Evolutionary conservation across 1,284 basidiomycete species (phyloP).

Genomic region (Austroboletus rostrupii): DNA sequence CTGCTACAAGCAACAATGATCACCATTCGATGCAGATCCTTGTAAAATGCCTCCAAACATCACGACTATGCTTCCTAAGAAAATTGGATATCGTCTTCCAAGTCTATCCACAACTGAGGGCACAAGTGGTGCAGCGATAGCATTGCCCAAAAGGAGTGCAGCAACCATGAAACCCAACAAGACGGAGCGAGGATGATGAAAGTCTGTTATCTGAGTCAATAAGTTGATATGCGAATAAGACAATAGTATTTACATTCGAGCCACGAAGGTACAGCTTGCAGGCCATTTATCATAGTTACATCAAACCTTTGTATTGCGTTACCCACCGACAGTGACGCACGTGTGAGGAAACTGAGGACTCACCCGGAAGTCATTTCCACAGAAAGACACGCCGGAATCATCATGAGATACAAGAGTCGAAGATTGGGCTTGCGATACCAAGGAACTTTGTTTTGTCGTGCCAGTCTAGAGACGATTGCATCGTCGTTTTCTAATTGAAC

Average conservation of each 20-base stretch:
- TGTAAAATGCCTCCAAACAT: background rate
- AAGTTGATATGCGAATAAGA: background rate
- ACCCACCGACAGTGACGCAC: background rate
- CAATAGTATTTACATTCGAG: background rate
- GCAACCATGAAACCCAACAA: background rate
- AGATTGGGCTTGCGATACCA: background rate
- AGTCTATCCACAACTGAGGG: background rate
- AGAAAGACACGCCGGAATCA: background rate
- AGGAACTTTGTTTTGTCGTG: background rate
- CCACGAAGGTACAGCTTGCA: background rate
- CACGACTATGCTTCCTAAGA: background rate
- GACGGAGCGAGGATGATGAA: background rate
- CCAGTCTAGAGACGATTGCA: background rate
- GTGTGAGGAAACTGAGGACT: background rate
- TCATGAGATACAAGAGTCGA: too few species aligned
- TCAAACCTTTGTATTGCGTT: background rate
- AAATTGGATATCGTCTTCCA: background rate
- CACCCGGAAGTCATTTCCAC: background rate
- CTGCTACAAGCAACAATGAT: too few species aligned
- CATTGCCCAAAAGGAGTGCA: background rate
- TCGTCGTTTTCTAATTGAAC: background rate
- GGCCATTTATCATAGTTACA: background rate
- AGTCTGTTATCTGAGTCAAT: background rate
- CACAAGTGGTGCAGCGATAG: background rate
- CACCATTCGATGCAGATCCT: background rate